A percentile compares a stretch with the other conserved stretches of the same genome.
These are phyloP conservation scores for Mrakiaceae sp. DNA, from an alignment of 1,284 basidiomycete species.

Conservation along the genomic window DNA sequence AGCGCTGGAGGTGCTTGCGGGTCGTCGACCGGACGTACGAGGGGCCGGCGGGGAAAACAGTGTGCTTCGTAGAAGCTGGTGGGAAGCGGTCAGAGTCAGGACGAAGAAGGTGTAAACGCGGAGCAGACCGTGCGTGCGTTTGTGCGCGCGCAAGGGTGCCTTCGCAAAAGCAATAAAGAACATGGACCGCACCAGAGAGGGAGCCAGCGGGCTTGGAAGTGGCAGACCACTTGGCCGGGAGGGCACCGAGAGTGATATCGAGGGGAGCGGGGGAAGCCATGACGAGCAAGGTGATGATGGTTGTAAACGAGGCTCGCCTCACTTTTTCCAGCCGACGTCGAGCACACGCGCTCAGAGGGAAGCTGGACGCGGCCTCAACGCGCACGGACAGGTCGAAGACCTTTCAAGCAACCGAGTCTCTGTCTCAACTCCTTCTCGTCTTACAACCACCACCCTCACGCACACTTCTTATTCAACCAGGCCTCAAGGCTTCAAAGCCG, in stretches of 20 bases:
- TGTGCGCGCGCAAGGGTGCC: not conserved
- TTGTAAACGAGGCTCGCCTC: not conserved
- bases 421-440: too few relatives aligned
- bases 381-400: too few relatives aligned
- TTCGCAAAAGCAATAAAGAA: not conserved
- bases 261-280: conserved; percentile 35
- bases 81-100: not conserved
- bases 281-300: not conserved
- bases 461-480: too few relatives aligned
- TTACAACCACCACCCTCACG: too few relatives aligned
- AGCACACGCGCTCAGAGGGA: too few relatives aligned
- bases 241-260: conserved; percentile 31
- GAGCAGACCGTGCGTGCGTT: conserved; percentile 2
- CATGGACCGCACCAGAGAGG: conserved; percentile 23
- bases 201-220: conserved; percentile 28
- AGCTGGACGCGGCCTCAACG: too few relatives aligned
- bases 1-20: conserved; percentile 57
- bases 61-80: conserved; percentile 32
- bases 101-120: not conserved
- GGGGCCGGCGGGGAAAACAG: conserved; percentile 66
- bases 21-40: conserved; percentile 72
- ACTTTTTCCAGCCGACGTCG: too few relatives aligned
- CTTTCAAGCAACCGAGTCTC: too few relatives aligned
- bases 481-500: too few relatives aligned
- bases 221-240: conserved; percentile 32